phyloP scores from a whole-genome alignment of 2,329 filamentous ascomycete genomes.

The Pseudonectria buxi region DNA sequence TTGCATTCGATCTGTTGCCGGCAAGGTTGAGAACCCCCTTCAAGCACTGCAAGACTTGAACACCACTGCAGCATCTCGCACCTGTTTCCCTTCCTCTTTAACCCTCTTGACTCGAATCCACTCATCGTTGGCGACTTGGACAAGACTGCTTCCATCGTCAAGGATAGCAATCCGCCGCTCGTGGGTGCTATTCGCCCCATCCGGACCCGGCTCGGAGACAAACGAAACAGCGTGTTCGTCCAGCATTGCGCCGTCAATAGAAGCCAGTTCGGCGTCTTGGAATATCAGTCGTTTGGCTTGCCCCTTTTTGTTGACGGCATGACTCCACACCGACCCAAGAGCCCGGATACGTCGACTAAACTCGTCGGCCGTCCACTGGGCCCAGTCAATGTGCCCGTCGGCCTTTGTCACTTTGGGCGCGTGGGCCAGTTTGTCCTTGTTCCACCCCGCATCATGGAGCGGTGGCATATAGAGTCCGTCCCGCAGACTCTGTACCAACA shows the following conservation, averaged over 20 bases:
- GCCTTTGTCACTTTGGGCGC: constrained; percentile 68
- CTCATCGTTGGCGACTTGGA: constrained; percentile 13
- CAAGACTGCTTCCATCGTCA: constrained; percentile 14
- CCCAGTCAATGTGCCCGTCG: constrained; percentile 58
- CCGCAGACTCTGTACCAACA: constrained; percentile 63
- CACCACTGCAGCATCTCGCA: constrained; percentile 18
- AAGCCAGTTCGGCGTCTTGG: constrained; percentile 23
- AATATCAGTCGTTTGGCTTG: constrained; percentile 33
- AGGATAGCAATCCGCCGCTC: constrained; percentile 5
- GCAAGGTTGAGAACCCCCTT: background rate
- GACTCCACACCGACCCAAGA: constrained; percentile 61
- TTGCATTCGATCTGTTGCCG: background rate
- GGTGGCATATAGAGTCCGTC: constrained; percentile 60
- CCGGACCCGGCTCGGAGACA: constrained; percentile 3
- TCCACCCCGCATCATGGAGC: constrained; percentile 31
- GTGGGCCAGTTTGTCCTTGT: constrained; percentile 29
- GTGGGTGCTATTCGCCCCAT: constrained; percentile 1
- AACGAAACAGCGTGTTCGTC: constrained; percentile 12
- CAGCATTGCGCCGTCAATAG: background rate
- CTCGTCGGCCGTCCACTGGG: constrained; percentile 41
- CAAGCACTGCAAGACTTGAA: constrained; percentile 13
- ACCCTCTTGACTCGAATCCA: constrained; percentile 24
- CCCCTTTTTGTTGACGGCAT: constrained; percentile 19
- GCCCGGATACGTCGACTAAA: constrained; percentile 52
- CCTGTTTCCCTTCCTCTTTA: constrained; percentile 28